Base-by-base conservation (phyloP, 257 asterid species). In the Solanum rostratum region DNA sequence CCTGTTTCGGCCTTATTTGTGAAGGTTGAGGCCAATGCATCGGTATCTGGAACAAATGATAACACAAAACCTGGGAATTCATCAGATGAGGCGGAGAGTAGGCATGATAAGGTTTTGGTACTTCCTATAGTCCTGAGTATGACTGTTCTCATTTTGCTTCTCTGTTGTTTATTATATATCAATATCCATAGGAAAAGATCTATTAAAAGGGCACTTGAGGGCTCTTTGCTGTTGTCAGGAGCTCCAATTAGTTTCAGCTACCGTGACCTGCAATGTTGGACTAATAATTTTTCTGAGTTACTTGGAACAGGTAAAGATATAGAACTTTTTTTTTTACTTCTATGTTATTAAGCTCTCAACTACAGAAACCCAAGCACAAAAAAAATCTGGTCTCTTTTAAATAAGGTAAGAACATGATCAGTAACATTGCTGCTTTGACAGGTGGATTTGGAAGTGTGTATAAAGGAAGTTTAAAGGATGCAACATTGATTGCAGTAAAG, bases 391-490 rank as follows among this genome's bases (percentile, higher is more conserved):
- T 54, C 10, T 50, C 14, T 49, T 79, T 50, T 66, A 41, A 14
- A 10, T 14, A 74, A 79, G 68, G 46, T 7, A 60, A 74, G 60
- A 93, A 97, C 57, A 84, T 22, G 53, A 63, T 24, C 70, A 12
- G 87, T 50, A 1, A 60, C 71, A 39, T 57, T 50, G 27, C 22
- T 69, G 84, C 69, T 81, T 80, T 90, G 84, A 85, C 91, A 95
- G 98, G 99, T 91, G 99, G 98, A 85, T 95, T 95, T 84, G 98
- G 99, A 41, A 91, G 95, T 22, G 98, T 95, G 45, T 95, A 90
- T 88, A 94, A 93, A 86, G 99, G 98, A 86, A 88, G 89, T 83
- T 85, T 95, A 19, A 90, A 88, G 43, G 95, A 94, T 39, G 98
- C 94, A 55, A 91, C 97, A 1, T 80, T 90, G 85, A 90, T 95